Conservation (phyloP, 2,329 filamentous ascomycete genomes). For the Ascochyta pisi region DNA sequence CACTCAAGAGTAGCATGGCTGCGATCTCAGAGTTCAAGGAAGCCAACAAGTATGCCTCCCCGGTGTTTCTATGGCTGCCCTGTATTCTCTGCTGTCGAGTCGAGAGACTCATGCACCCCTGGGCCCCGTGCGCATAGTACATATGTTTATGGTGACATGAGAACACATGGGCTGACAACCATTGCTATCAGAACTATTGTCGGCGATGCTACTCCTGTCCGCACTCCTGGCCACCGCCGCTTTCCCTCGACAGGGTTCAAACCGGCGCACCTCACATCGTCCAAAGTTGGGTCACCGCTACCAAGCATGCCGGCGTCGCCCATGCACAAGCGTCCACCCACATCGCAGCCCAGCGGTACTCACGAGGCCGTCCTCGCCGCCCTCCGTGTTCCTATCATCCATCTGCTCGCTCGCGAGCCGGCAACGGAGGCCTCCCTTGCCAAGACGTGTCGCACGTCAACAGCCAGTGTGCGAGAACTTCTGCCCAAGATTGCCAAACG, state of each 20-base stretch:
- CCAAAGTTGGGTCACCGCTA: constrained; percentile 49
- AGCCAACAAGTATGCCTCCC: constrained; percentile 60
- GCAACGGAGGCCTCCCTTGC: constrained; percentile 40
- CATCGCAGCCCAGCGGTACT: constrained; percentile 50
- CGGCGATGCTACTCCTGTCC: constrained; percentile 40
- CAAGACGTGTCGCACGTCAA: constrained; percentile 40
- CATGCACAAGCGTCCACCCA: constrained; percentile 46
- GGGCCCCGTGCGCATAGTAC: constrained; percentile 6
- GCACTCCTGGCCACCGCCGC: constrained; percentile 45
- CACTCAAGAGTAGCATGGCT: constrained; percentile 65
- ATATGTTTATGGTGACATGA: constrained; percentile 14
- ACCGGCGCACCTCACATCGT: constrained; percentile 45
- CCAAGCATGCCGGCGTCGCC: constrained; percentile 48
- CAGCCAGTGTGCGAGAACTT: constrained; percentile 40
- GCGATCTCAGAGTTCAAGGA: constrained; percentile 66
- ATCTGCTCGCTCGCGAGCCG: constrained; percentile 60
- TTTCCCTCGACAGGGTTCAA: constrained; percentile 47
- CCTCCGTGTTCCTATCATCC: constrained; percentile 54
- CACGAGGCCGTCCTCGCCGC: constrained; percentile 47
- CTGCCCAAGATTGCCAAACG: constrained; percentile 60
- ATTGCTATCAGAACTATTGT: constrained; percentile 45
- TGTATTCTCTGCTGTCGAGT: constrained; percentile 25
- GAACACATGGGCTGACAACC: constrained; percentile 39
- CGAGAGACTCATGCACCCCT: constrained; percentile 21
- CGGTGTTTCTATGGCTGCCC: constrained; percentile 35